phyloP scores from a whole-genome alignment of 2,329 filamentous ascomycete species.

The Fragosphaeria purpurea region DNA sequence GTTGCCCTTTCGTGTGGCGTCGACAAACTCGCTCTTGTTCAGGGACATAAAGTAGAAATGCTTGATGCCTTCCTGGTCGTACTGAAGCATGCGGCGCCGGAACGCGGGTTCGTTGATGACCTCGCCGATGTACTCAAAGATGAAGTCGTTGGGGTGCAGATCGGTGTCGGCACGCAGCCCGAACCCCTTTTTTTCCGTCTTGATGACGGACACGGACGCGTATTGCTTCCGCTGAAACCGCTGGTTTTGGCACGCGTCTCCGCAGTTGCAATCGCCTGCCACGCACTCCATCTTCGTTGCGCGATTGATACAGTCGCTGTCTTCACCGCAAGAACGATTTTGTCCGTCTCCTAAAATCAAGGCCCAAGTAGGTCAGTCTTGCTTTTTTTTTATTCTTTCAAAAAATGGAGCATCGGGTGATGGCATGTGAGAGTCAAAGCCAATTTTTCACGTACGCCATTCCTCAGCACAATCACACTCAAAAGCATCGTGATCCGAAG shows the following conservation, averaged over 20 bases:
- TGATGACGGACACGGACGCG: conserved; percentile 86
- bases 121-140: conserved; percentile 97
- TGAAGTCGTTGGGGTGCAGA: conserved; percentile 76
- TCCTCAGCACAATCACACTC: conserved; percentile 94
- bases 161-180: conserved; percentile 75
- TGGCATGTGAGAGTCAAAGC: not conserved
- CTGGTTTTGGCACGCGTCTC: conserved; percentile 81
- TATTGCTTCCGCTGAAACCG: conserved; percentile 87
- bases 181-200: conserved; percentile 95
- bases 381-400: too few relatives aligned
- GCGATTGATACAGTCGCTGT: conserved; percentile 97
- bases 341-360: conserved; percentile 40
- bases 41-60: conserved; percentile 99
- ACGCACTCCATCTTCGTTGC: conserved; percentile 96
- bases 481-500: conserved; percentile 78
- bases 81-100: conserved; percentile 80
- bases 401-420: too few relatives aligned
- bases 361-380: conserved; percentile 11
- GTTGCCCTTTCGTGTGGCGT: conserved; percentile 94
- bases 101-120: conserved; percentile 92
- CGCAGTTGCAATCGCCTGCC: conserved; percentile 74
- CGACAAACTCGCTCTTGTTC: conserved; percentile 90
- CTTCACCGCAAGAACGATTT: conserved; percentile 86
- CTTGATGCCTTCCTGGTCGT: conserved; percentile 93
- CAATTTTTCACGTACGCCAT: conserved; percentile 63